phyloP scores from a whole-genome alignment of 1,139 yeast species.

The Martiniozyma asiatica region DNA sequence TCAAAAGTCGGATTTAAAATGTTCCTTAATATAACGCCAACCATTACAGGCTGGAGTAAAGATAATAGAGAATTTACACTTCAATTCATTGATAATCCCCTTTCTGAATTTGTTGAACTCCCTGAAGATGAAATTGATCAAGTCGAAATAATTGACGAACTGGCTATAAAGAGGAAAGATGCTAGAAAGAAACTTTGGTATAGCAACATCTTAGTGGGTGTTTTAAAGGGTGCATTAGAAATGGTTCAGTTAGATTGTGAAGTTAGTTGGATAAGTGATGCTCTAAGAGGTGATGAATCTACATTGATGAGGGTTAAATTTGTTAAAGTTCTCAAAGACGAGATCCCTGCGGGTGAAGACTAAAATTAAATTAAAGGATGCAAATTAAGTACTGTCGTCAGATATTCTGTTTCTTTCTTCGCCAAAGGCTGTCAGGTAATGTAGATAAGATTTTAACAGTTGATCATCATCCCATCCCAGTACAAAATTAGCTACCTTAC shows the following conservation, averaged over 20 bases:
- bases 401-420: slow-evolving; percentile 5
- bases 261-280: slow-evolving; percentile 68
- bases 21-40: slow-evolving; percentile 74
- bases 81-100: slow-evolving; percentile 72
- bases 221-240: slow-evolving; percentile 79
- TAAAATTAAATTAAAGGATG: slow-evolving; percentile 21
- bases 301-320: slow-evolving; percentile 74
- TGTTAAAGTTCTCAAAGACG: slow-evolving; percentile 71
- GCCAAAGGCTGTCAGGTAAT: slow-evolving; percentile 21
- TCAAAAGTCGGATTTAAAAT: slow-evolving; percentile 83
- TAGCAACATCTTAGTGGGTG: slow-evolving; percentile 83
- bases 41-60: slow-evolving; percentile 54
- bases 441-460: slow-evolving; percentile 21
- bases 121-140: slow-evolving; percentile 44
- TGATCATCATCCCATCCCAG: slow-evolving; percentile 12
- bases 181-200: slow-evolving; percentile 79
- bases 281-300: slow-evolving; percentile 66
- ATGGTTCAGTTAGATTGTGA: slow-evolving; percentile 95
- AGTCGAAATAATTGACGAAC: slow-evolving; percentile 6
- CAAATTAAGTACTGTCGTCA: too few relatives aligned
- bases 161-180: slow-evolving; percentile 17
- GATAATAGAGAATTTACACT: slow-evolving; percentile 70
- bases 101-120: slow-evolving; percentile 89
- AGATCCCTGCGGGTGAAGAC: slow-evolving; percentile 95
- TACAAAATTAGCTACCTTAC: background rate